These are phyloP conservation scores for Aureobasidium uvarum DNA, from an alignment of 2,329 filamentous ascomycete species.

Conservation along the genomic window DNA sequence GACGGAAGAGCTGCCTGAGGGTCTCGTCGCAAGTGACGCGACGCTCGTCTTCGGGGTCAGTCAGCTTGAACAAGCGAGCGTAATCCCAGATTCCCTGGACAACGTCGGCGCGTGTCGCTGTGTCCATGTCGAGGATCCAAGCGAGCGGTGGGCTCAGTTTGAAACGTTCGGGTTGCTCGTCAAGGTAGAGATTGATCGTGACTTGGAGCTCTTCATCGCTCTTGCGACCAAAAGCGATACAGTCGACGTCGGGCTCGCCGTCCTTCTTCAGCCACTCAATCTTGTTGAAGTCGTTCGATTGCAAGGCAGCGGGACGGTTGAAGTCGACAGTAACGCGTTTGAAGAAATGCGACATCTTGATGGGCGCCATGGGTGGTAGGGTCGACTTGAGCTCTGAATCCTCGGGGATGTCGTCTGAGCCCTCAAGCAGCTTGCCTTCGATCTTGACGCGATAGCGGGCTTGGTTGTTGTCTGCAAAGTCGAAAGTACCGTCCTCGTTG, in stretches of 20 bases:
- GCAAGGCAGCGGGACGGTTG: slow-evolving; percentile 60
- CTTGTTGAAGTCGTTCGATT: slow-evolving; percentile 59
- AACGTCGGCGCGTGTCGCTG: slow-evolving; percentile 83
- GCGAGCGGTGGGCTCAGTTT: slow-evolving; percentile 74
- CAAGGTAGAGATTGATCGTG: slow-evolving; percentile 78
- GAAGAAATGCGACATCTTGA: slow-evolving; percentile 67
- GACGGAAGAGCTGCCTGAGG: slow-evolving; percentile 70
- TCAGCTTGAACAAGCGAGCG: slow-evolving; percentile 76
- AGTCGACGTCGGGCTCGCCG: slow-evolving; percentile 74
- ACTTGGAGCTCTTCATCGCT: slow-evolving; percentile 92
- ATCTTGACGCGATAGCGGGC: slow-evolving; percentile 89
- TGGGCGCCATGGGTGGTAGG: slow-evolving; percentile 11
- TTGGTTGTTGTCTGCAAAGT: slow-evolving; percentile 73
- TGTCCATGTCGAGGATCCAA: slow-evolving; percentile 79
- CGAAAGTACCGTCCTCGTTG: slow-evolving; percentile 69
- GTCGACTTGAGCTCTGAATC: slow-evolving; percentile 29
- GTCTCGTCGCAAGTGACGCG: slow-evolving; percentile 87
- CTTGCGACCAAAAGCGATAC: slow-evolving; percentile 84
- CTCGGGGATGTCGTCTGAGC: slow-evolving; percentile 52
- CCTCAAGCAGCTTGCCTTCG: slow-evolving; percentile 72
- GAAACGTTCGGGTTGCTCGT: slow-evolving; percentile 84
- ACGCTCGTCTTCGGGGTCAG: slow-evolving; percentile 93
- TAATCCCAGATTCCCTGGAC: slow-evolving; percentile 96
- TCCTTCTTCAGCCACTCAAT: slow-evolving; percentile 80
- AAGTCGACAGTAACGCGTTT: slow-evolving; percentile 69